Evolutionary conservation across 768 basidiomycete species (phyloP), one percentile per base, ranked within the genome.

Genomic region (Daedaleopsis sinensis): DNA sequence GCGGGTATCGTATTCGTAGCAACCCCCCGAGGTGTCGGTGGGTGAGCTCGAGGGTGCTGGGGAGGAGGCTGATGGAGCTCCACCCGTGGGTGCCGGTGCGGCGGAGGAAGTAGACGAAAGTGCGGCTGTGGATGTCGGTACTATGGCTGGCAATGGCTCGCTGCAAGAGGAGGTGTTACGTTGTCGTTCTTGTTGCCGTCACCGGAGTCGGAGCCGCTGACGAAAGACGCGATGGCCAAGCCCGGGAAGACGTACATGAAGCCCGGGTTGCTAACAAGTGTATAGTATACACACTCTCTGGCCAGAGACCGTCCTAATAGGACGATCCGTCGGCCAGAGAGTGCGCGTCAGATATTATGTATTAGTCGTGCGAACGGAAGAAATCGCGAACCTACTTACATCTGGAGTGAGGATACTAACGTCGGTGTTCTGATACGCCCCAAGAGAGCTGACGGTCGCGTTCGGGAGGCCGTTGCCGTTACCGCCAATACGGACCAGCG

Each of bases 401-500:
- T 68, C 60, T 19, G 79, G 76, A 60, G 78, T 84, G 59, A 84
- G 83, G 71, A 93, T 88, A 49, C 91, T 91, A 4, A 90, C 84
- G 65, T 92, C 89, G 38, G 67, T 78, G 70, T 89, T 86, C 24
- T 70, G 80, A 76, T 93, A 93, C 18, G 83, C 90, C 23, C 91
- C 91, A 1, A 91, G 91, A 60, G 93, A 78, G 38, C 74, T 78
- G 43, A 89, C 89, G 15, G 65, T 67, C 12, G 52, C 19, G 42
- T 87, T 83, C 52, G 87, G 83, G 61, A 70, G 72, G 15, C 82
- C 86, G 1, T 78, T 80, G 48, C 80, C 80, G 53, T 75, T 80
- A 12, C 90, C 89, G 2, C 79, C 74, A 39, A 93, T 72, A 42
- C 70, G 74, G 62, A 89, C 70, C 73, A 82, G 80, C n/a, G n/a